Conservation (phyloP, 345 rosid species). For the Euphorbia tirucalli region DNA sequence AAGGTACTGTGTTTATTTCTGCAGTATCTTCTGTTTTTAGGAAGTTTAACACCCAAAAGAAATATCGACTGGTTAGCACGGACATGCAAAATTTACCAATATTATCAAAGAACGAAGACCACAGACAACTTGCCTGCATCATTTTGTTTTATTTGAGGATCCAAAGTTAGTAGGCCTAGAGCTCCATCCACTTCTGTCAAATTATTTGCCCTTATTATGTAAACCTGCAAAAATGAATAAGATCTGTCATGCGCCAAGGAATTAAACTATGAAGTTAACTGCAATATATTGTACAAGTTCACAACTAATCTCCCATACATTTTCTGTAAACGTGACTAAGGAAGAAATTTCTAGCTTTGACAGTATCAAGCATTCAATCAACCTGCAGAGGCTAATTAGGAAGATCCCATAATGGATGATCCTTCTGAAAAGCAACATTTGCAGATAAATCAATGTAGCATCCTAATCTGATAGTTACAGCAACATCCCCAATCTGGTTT, state of each 20-base stretch:
- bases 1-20: conserved; percentile 14
- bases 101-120: conserved; percentile 4
- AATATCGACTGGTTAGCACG: conserved; percentile 9
- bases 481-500: not conserved
- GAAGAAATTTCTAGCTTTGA: not conserved
- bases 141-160: conserved; percentile 46
- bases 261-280: not conserved
- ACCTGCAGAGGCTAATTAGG: not conserved
- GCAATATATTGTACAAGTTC: too few species aligned
- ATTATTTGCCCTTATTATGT: conserved; percentile 57
- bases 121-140: conserved; percentile 46
- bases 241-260: conserved; percentile 8
- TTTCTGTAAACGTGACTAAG: not conserved
- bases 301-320: not conserved
- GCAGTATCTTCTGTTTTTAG: conserved; percentile 21
- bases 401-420: not conserved
- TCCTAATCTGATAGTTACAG: not conserved
- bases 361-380: not conserved
- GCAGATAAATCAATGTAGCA: not conserved
- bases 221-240: conserved; percentile 41
- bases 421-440: not conserved
- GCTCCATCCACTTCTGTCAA: conserved; percentile 66
- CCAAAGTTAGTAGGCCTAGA: conserved; percentile 65
- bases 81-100: conserved; percentile 7
- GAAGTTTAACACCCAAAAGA: conserved; percentile 13